Evolutionary conservation across 352 stramenopile genomes (phyloP).

Genomic region (Globisporangium okanoganense): DNA sequence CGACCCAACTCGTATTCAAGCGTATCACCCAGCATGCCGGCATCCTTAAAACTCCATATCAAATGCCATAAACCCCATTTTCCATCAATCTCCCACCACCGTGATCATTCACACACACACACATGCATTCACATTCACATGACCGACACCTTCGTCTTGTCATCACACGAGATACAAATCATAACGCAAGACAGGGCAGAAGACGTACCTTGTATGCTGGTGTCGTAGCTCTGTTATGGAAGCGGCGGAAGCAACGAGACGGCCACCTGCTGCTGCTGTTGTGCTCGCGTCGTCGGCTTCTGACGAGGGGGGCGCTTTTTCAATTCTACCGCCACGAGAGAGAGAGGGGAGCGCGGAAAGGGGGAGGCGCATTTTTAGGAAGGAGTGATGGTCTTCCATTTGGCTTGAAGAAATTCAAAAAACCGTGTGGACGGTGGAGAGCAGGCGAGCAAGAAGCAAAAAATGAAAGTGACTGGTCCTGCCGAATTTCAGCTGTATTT

Average conservation of each 20-base stretch:
- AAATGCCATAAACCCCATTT: not conserved
- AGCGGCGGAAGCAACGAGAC: not conserved
- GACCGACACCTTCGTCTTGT: not conserved
- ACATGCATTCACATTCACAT: not conserved
- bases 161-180: not conserved
- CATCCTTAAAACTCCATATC: too few relatives aligned
- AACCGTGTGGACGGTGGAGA: constrained; percentile 21
- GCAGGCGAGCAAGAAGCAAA: constrained; percentile 11
- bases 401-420: constrained; percentile 40
- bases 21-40: too few relatives aligned
- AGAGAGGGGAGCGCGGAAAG: constrained; percentile 16
- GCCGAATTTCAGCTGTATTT: too few relatives aligned
- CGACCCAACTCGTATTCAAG: too few relatives aligned
- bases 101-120: not conserved
- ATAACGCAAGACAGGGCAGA: too few relatives aligned
- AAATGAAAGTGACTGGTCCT: not conserved
- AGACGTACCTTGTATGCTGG: too few relatives aligned
- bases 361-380: not conserved
- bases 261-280: not conserved
- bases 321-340: constrained; percentile 6
- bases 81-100: not conserved
- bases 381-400: constrained; percentile 24
- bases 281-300: constrained; percentile 8
- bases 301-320: constrained; percentile 3
- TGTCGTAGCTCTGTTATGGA: too few relatives aligned